These are phyloP conservation scores for Paramecium caudatum DNA, from an alignment of 73 alveolate genomes.

Conservation along the genomic window DNA sequence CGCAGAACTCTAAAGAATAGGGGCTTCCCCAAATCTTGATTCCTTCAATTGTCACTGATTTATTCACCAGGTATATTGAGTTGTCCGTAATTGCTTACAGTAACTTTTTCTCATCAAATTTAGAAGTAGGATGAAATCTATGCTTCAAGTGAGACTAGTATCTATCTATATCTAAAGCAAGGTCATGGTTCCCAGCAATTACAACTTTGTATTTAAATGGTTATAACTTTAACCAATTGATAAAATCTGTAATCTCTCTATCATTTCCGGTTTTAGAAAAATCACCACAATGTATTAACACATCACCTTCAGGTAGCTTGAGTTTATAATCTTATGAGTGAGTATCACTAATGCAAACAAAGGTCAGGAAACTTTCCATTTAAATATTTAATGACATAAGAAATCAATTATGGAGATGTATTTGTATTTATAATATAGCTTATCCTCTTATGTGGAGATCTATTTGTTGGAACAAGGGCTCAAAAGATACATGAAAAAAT, in stretches of 20 bases:
- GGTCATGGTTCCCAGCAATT: slow-evolving; percentile 81
- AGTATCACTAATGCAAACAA: slow-evolving; percentile 80
- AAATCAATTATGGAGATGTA: slow-evolving; percentile 64
- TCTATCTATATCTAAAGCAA: slow-evolving; percentile 64
- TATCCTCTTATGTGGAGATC: slow-evolving; percentile 90
- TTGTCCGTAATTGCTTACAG: background rate
- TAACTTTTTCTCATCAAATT: background rate
- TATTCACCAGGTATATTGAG: slow-evolving; percentile 7
- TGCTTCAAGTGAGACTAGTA: background rate
- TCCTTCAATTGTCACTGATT: slow-evolving; percentile 21
- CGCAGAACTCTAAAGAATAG: slow-evolving; percentile 28
- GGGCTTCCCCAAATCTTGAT: slow-evolving; percentile 67
- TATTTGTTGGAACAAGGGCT: slow-evolving; percentile 92
- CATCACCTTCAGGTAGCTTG: slow-evolving; percentile 74
- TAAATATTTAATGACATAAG: slow-evolving; percentile 53
- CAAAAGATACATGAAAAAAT: slow-evolving; percentile 89
- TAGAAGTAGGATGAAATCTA: slow-evolving; percentile 17
- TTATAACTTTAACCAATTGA: slow-evolving; percentile 62
- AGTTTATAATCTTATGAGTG: slow-evolving; percentile 54
- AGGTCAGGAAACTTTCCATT: background rate
- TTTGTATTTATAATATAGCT: slow-evolving; percentile 70
- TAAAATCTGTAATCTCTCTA: slow-evolving; percentile 70
- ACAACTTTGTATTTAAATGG: slow-evolving; percentile 73
- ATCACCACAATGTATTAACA: slow-evolving; percentile 41
- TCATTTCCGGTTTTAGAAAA: slow-evolving; percentile 78